phyloP scores from a whole-genome alignment of 2,329 filamentous ascomycete species.

The Colletotrichum coccodes region DNA sequence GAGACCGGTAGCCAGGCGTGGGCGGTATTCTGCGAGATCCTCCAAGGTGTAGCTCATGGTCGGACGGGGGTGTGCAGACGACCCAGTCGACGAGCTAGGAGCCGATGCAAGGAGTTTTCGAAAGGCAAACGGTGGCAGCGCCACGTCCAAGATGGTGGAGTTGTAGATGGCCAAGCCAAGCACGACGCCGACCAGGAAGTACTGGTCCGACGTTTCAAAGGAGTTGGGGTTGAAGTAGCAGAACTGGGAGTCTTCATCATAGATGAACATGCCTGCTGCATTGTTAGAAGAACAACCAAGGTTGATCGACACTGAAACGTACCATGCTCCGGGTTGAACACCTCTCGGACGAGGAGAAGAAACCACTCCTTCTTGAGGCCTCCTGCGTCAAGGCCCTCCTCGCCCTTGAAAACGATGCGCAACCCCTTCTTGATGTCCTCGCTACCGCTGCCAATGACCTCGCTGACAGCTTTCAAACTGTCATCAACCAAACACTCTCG shows the following conservation, averaged over 20 bases:
- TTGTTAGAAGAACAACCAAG: slow-evolving; percentile 17
- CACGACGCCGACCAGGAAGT: slow-evolving; percentile 88
- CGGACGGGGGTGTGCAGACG: slow-evolving; percentile 66
- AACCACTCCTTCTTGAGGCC: slow-evolving; percentile 97
- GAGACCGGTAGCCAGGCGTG: slow-evolving; percentile 79
- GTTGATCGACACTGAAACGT: slow-evolving; percentile 45
- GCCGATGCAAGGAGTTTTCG: slow-evolving; percentile 85
- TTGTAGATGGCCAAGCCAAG: slow-evolving; percentile 94
- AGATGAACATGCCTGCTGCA: slow-evolving; percentile 82
- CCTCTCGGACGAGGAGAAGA: slow-evolving; percentile 84
- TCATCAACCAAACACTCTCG: slow-evolving; percentile 90
- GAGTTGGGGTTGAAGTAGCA: slow-evolving; percentile 95
- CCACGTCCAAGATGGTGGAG: slow-evolving; percentile 89
- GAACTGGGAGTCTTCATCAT: slow-evolving; percentile 89
- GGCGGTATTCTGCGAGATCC: slow-evolving; percentile 85
- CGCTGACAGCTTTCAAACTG: slow-evolving; percentile 84
- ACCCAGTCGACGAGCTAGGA: slow-evolving; percentile 67
- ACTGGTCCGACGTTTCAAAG: slow-evolving; percentile 92
- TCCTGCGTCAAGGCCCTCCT: slow-evolving; percentile 92
- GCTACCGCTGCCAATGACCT: slow-evolving; percentile 81
- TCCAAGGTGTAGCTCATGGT: slow-evolving; percentile 80
- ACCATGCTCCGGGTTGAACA: slow-evolving; percentile 93
- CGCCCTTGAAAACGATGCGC: slow-evolving; percentile 84
- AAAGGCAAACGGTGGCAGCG: slow-evolving; percentile 89
- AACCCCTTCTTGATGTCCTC: slow-evolving; percentile 93